Evolutionary conservation across 768 basidiomycete genomes (phyloP).

Genomic region (Calocybe cyanea): DNA sequence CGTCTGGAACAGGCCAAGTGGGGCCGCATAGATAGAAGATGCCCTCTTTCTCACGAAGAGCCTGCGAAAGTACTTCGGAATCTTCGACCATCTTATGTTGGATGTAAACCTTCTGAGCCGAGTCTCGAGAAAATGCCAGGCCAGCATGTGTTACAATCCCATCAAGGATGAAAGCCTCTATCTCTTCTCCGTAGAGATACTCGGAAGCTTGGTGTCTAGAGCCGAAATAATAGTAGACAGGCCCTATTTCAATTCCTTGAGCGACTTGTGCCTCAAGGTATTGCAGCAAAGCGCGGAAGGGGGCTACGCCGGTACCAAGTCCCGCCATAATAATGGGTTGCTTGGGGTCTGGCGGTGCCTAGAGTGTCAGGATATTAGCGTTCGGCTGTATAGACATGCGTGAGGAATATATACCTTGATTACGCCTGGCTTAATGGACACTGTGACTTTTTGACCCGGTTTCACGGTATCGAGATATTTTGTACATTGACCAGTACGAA

Average conservation of each 20-base stretch:
- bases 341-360: conserved; percentile 79
- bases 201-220: conserved; percentile 94
- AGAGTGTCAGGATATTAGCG: conserved; percentile 9
- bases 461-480: conserved; percentile 85
- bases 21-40: conserved; percentile 98
- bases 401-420: conserved; percentile 73
- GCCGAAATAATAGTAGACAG: conserved; percentile 97
- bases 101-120: conserved; percentile 92
- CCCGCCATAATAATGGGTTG: conserved; percentile 99
- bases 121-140: conserved; percentile 95
- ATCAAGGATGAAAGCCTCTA: conserved; percentile 88
- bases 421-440: conserved; percentile 97
- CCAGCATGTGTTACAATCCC: conserved; percentile 86
- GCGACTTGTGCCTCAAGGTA: conserved; percentile 81
- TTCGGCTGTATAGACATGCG: not conserved
- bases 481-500: conserved; percentile 92
- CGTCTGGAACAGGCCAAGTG: conserved; percentile 99
- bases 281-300: conserved; percentile 99
- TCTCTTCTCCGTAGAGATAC: conserved; percentile 95
- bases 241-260: conserved; percentile 80
- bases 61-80: conserved; percentile 66
- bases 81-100: conserved; percentile 98
- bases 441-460: conserved; percentile 90
- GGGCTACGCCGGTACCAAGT: conserved; percentile 96
- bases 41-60: conserved; percentile 70